These are phyloP conservation scores for Septoria petroselini DNA, from an alignment of 2,329 filamentous ascomycete genomes.

Conservation along the genomic window DNA sequence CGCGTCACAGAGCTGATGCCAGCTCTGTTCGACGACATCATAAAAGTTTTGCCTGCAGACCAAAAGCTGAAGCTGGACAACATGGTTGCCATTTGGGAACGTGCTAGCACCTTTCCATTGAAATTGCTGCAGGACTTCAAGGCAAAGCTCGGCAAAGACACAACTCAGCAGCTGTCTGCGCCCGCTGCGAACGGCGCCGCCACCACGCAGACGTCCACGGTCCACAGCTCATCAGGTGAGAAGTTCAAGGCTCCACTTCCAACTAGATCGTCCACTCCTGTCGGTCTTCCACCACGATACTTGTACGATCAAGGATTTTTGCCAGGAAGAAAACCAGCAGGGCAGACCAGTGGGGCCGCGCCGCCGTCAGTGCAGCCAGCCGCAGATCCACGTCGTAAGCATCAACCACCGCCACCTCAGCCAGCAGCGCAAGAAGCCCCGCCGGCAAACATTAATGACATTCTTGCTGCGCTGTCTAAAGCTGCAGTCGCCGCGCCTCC, in stretches of 20 bases:
- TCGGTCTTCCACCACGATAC: conserved; percentile 34
- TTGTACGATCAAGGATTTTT: conserved; percentile 36
- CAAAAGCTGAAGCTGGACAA: conserved; percentile 99
- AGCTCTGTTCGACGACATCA: conserved; percentile 90
- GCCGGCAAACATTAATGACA: conserved; percentile 36
- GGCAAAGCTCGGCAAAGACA: conserved; percentile 49
- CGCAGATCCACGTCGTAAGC: conserved; percentile 14
- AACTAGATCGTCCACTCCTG: conserved; percentile 33
- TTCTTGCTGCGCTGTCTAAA: conserved; percentile 38
- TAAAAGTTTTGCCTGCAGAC: conserved; percentile 80
- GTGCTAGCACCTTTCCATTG: conserved; percentile 82
- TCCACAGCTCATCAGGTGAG: conserved; percentile 24
- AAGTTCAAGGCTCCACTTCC: conserved; percentile 35
- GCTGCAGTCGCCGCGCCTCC: conserved; percentile 29
- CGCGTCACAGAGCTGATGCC: conserved; percentile 94
- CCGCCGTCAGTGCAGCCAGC: conserved; percentile 11
- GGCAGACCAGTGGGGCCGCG: conserved; percentile 20
- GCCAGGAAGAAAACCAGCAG: conserved; percentile 18
- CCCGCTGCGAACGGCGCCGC: conserved; percentile 21
- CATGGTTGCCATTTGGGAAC: conserved; percentile 96
- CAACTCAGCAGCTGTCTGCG: conserved; percentile 12
- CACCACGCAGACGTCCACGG: conserved; percentile 17
- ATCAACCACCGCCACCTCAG: conserved; percentile 17
- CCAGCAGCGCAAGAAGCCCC: conserved; percentile 24
- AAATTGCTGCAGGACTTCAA: conserved; percentile 80